A percentile compares a stretch with the other conserved stretches of the same genome.
Evolutionary conservation across 176 grass and related monocot species (phyloP).

Genomic region (Carex myosuroides): DNA sequence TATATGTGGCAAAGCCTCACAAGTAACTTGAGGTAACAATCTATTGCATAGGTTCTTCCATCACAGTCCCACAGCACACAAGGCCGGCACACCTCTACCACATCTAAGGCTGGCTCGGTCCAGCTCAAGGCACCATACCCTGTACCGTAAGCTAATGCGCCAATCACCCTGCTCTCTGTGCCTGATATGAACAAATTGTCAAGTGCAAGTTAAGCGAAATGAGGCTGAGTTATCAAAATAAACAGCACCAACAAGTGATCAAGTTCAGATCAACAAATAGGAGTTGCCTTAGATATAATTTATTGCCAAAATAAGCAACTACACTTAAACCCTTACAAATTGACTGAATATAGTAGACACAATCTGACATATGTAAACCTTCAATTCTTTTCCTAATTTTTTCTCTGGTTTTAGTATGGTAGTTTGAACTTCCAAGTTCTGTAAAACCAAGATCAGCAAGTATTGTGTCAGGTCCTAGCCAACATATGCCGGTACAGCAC

Average conservation of each 20-base stretch:
- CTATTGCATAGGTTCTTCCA: constrained; percentile 81
- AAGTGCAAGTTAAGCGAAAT: neutral
- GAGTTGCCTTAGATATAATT: neutral
- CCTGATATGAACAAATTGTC: constrained; percentile 8
- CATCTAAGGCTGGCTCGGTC: constrained; percentile 94
- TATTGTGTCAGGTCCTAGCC: neutral
- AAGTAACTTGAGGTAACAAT: constrained; percentile 94
- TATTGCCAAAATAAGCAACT: neutral
- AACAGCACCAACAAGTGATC: neutral
- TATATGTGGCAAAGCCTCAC: constrained; percentile 96
- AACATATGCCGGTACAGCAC: neutral
- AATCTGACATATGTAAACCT: neutral
- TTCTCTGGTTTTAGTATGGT: neutral
- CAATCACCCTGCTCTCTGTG: constrained; percentile 94
- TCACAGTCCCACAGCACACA: constrained; percentile 96
- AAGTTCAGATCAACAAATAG: neutral
- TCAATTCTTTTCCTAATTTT: neutral
- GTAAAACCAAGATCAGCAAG: neutral
- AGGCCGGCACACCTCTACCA: constrained; percentile 90
- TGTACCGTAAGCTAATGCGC: constrained; percentile 97
- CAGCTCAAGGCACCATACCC: constrained; percentile 96
- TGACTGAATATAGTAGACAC: neutral
- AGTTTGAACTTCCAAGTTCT: neutral
- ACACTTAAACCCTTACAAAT: neutral
- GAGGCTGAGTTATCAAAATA: neutral